phyloP scores from a whole-genome alignment of 2,329 filamentous ascomycete genomes.

The Tolypocladium paradoxum region DNA sequence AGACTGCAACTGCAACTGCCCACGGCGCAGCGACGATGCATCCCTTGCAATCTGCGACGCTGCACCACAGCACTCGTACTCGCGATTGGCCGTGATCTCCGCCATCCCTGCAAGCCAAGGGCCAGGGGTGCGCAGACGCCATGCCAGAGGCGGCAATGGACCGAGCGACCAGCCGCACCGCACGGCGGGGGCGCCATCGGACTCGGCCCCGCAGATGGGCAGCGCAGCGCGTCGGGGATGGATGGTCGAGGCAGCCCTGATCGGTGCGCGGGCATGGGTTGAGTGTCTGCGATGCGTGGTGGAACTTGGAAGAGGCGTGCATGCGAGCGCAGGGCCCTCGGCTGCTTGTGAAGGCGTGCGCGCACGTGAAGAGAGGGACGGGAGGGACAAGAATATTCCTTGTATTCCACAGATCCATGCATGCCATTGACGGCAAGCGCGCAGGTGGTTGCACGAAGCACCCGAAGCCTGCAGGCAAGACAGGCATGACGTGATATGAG shows the following conservation, averaged over 20 bases:
- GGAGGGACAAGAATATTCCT: too few species aligned
- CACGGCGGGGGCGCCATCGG: background rate
- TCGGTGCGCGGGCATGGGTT: background rate
- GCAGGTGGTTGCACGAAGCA: background rate
- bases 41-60: background rate
- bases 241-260: background rate
- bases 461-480: background rate
- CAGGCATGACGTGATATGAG: background rate
- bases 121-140: slow-evolving; percentile 1
- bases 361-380: background rate
- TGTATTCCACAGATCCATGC: background rate
- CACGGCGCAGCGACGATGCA: background rate
- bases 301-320: background rate
- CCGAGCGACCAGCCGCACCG: background rate
- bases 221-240: too few species aligned
- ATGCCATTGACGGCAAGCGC: background rate
- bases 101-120: slow-evolving; percentile 1
- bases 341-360: slow-evolving; percentile 6
- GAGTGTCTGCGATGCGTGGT: background rate
- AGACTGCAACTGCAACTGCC: background rate
- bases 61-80: background rate
- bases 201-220: slow-evolving; percentile 2
- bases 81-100: slow-evolving; percentile 1
- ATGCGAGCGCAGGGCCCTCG: slow-evolving; percentile 7
- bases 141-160: slow-evolving; percentile 2